A percentile compares a stretch with the other conserved stretches of the same genome.
phyloP scores from a whole-genome alignment of 2,329 filamentous ascomycete genomes.

The Hypocrella siamensis region DNA sequence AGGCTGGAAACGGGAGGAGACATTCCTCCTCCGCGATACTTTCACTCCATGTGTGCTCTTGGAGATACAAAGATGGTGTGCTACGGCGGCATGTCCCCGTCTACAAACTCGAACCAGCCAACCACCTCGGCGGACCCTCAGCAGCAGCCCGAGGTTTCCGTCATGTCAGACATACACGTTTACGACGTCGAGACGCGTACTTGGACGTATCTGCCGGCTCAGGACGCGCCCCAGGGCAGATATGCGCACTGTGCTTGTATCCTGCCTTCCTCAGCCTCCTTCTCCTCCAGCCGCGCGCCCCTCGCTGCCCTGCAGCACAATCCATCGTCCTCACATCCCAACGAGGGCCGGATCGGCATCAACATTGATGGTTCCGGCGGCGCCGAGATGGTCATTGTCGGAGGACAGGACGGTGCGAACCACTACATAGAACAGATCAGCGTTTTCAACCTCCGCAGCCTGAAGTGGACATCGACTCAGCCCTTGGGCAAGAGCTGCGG shows the following conservation, averaged over 20 bases:
- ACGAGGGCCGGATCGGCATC: constrained; percentile 77
- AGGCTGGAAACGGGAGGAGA: constrained; percentile 76
- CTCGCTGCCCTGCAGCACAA: constrained; percentile 83
- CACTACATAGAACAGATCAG: constrained; percentile 99
- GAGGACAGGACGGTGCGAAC: constrained; percentile 92
- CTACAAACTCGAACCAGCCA: constrained; percentile 28
- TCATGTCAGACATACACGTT: constrained; percentile 97
- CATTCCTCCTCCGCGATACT: constrained; percentile 81
- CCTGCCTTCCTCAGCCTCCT: constrained; percentile 72
- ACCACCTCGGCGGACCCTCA: constrained; percentile 18
- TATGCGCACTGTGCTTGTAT: constrained; percentile 96
- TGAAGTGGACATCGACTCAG: constrained; percentile 90
- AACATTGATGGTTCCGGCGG: constrained; percentile 82
- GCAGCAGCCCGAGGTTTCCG: constrained; percentile 59
- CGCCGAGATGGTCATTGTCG: constrained; percentile 93
- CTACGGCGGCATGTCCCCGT: constrained; percentile 95
- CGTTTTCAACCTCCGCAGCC: constrained; percentile 86
- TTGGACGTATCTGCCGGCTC: constrained; percentile 73
- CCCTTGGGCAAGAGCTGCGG: constrained; percentile 83
- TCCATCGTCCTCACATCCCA: constrained; percentile 63
- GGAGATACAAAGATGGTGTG: constrained; percentile 95
- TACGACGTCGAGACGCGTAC: constrained; percentile 70
- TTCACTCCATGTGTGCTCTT: constrained; percentile 87
- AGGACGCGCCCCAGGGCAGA: constrained; percentile 76
- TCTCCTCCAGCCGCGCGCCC: constrained; percentile 71